These are phyloP conservation scores for Neospora caninum DNA, from an alignment of 169 alveolate genomes.

Conservation along the genomic window DNA sequence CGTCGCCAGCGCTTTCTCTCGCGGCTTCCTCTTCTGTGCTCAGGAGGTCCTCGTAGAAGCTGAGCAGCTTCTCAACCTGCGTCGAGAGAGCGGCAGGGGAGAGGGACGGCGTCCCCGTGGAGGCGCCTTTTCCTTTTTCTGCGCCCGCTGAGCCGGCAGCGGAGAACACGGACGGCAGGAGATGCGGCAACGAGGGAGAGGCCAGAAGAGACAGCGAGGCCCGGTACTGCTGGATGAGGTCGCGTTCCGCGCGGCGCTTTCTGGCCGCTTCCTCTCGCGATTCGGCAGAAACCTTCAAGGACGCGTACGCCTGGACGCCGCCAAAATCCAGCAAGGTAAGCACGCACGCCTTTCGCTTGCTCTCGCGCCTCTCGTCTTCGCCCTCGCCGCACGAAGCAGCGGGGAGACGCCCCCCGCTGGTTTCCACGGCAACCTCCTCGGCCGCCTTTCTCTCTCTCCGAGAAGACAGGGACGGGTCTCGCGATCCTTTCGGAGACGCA, in stretches of 20 bases:
- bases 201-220: not conserved
- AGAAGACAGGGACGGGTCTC: not conserved
- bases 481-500: not conserved
- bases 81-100: not conserved
- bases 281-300: not conserved
- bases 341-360: not conserved
- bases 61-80: constrained; percentile 6
- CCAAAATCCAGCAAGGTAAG: not conserved
- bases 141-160: not conserved
- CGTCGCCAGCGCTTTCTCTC: not conserved
- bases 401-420: no score
- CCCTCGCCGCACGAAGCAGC: not conserved
- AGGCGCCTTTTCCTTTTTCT: not conserved
- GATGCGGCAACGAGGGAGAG: not conserved
- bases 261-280: not conserved
- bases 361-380: not conserved
- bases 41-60: constrained; percentile 18
- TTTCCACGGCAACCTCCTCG: not conserved
- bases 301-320: constrained; percentile 13
- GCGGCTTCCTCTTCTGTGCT: not conserved
- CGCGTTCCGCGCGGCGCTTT: not conserved
- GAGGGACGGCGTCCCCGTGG: not conserved
- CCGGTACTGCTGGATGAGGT: not conserved
- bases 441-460: not conserved
- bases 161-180: not conserved